Evolutionary conservation across 2,329 filamentous ascomycete genomes (phyloP).

Genomic region (Fusarium newnesense): DNA sequence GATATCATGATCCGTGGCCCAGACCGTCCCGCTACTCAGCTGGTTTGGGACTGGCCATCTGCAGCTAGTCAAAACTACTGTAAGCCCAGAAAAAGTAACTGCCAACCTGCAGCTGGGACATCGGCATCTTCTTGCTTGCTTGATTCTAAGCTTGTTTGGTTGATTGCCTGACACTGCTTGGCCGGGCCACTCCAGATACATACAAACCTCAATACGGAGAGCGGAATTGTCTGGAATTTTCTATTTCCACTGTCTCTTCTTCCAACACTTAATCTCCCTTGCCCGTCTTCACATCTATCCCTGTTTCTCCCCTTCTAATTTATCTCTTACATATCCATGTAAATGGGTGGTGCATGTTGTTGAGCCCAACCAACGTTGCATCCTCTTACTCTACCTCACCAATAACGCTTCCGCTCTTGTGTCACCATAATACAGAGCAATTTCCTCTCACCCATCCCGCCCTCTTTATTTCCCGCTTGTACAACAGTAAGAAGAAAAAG

Average conservation of each 20-base stretch:
- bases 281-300: constrained; percentile 14
- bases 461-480: background rate
- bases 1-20: constrained; percentile 25
- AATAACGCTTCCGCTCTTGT: constrained; percentile 10
- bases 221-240: constrained; percentile 27
- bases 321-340: constrained; percentile 29
- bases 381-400: constrained; percentile 7
- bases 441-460: background rate
- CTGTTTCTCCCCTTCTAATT: constrained; percentile 5
- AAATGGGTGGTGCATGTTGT: constrained; percentile 14
- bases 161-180: constrained; percentile 31
- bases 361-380: constrained; percentile 32
- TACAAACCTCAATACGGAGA: constrained; percentile 5
- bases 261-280: constrained; percentile 11
- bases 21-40: constrained; percentile 33
- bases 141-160: constrained; percentile 19
- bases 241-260: constrained; percentile 29
- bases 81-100: constrained; percentile 13
- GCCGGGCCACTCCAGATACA: background rate
- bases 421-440: constrained; percentile 3
- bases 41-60: constrained; percentile 21
- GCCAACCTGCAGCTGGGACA: constrained; percentile 12
- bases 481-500: background rate
- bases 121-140: constrained; percentile 22
- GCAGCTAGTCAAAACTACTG: constrained; percentile 21